These are phyloP conservation scores for Flaveria sonorensis DNA, from an alignment of 129 eudicot species.

Conservation along the genomic window DNA sequence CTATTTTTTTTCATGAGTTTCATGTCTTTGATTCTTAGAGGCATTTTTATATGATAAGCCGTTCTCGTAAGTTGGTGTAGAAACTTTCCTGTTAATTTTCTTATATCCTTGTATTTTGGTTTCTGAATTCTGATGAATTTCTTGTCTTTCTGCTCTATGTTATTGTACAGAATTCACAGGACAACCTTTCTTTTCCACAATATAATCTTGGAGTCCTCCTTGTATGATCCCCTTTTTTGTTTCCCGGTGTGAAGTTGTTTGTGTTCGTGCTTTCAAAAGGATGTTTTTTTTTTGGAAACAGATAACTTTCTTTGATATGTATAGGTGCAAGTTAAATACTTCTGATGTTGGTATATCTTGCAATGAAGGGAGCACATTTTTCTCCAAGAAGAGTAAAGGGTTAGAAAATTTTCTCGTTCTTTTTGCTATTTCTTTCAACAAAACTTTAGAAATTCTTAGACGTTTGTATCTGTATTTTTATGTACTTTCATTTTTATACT, in stretches of 20 bases:
- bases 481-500: neutral
- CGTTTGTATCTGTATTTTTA: neutral
- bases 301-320: slow-evolving; percentile 92
- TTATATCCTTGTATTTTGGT: neutral
- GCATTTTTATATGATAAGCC: neutral
- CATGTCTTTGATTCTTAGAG: neutral
- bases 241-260: neutral
- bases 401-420: slow-evolving; percentile 22
- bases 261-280: neutral
- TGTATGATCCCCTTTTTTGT: slow-evolving; percentile 40
- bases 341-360: slow-evolving; percentile 90
- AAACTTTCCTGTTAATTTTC: neutral
- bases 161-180: slow-evolving; percentile 46
- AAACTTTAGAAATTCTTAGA: neutral
- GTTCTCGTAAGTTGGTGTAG: slow-evolving; percentile 6
- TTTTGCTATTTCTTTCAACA: neutral
- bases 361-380: slow-evolving; percentile 73
- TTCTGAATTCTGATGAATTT: neutral
- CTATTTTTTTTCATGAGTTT: slow-evolving; percentile 1
- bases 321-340: slow-evolving; percentile 78
- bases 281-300: slow-evolving; percentile 26
- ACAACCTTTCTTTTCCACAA: slow-evolving; percentile 55
- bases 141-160: slow-evolving; percentile 7
- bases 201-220: slow-evolving; percentile 83
- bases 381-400: slow-evolving; percentile 75